Evolutionary conservation across 352 stramenopile genomes (phyloP).

Genomic region (Phytophthora melonis): DNA sequence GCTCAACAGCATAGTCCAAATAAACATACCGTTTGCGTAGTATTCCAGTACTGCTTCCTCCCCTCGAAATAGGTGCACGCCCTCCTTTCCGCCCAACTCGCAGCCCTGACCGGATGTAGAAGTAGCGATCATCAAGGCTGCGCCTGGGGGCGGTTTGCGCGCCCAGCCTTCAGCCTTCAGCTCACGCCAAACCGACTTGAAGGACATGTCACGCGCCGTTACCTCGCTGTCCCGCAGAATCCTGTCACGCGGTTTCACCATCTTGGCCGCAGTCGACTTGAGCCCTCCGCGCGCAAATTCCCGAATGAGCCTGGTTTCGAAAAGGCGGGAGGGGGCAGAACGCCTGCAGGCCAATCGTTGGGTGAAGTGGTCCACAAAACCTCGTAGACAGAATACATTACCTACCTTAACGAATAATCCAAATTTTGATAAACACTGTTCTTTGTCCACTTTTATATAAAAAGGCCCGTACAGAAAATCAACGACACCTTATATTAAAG

Average conservation of each 20-base stretch:
- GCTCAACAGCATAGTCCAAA: neutral
- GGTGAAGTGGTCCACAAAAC: neutral
- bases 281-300: constrained; percentile 1
- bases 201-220: constrained; percentile 4
- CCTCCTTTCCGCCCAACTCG: neutral
- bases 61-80: neutral
- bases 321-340: neutral
- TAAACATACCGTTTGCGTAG: constrained; percentile 12
- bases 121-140: constrained; percentile 18
- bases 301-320: constrained; percentile 10
- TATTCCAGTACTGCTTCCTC: neutral
- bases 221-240: constrained; percentile 8
- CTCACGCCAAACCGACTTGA: constrained; percentile 22
- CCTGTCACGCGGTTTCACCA: constrained; percentile 1
- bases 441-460: neutral
- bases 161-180: constrained; percentile 12
- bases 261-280: neutral
- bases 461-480: neutral
- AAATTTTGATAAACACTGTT: neutral
- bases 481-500: neutral
- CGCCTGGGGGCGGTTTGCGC: neutral
- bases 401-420: neutral
- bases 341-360: neutral
- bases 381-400: neutral
- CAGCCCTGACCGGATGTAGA: neutral